These are phyloP conservation scores for Aspergillus sparsus DNA, from an alignment of 495 filamentous ascomycete species.

Conservation along the genomic window DNA sequence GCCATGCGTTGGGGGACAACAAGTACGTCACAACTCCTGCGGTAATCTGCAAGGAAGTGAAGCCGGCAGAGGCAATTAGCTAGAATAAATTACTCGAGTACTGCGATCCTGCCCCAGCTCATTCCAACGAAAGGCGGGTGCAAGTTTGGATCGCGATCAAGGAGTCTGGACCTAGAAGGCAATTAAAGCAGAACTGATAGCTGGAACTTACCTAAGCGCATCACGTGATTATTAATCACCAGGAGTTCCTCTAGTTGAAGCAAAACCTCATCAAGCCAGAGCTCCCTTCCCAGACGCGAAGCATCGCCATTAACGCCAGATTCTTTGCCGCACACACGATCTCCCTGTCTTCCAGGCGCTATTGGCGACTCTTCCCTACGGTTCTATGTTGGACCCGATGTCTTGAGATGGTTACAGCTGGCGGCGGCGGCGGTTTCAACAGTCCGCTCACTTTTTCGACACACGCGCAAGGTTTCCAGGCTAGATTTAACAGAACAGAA, in stretches of 20 bases:
- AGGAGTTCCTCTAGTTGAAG: constrained; percentile 16
- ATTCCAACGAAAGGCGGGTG: background rate
- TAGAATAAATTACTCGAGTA: background rate
- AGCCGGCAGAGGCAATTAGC: background rate
- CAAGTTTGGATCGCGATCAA: background rate
- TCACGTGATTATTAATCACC: constrained; percentile 20
- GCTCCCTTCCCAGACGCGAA: constrained; percentile 29
- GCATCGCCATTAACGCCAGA: constrained; percentile 18
- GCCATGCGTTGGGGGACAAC: constrained; percentile 13
- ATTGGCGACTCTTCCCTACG: background rate
- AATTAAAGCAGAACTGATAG: background rate
- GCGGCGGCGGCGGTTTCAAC: constrained; percentile 46
- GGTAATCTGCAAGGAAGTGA: background rate
- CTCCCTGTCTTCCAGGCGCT: background rate
- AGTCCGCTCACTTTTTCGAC: constrained; percentile 42
- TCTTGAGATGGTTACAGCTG: constrained; percentile 50
- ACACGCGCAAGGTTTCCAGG: constrained; percentile 40
- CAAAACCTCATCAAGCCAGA: constrained; percentile 30
- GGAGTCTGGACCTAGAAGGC: background rate
- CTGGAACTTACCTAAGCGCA: constrained; percentile 10
- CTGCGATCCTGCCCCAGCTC: background rate
- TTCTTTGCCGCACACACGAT: constrained; percentile 19
- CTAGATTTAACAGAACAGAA: constrained; percentile 16
- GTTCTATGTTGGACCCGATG: constrained; percentile 27
- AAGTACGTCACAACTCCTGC: background rate